Evolutionary conservation across 2,329 filamentous ascomycete genomes (phyloP).

Genomic region (Venturia effusa): DNA sequence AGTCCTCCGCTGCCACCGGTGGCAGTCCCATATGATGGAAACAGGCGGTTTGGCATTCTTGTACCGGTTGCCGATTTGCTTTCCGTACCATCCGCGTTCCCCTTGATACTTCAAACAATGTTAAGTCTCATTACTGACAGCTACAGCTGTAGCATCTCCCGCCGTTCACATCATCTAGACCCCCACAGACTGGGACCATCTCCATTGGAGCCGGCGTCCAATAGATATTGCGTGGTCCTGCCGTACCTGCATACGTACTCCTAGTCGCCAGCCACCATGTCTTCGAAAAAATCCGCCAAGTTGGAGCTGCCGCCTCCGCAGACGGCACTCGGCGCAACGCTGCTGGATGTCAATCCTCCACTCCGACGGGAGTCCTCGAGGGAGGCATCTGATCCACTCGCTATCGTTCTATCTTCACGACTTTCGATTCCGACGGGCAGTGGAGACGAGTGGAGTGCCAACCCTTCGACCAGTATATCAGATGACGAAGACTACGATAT

Average conservation of each 20-base stretch:
- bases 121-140: background rate
- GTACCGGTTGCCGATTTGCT: background rate
- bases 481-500: conserved; percentile 33
- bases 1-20: background rate
- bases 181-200: background rate
- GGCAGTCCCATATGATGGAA: background rate
- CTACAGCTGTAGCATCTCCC: background rate
- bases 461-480: conserved; percentile 1
- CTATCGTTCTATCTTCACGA: background rate
- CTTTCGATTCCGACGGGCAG: background rate
- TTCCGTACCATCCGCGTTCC: background rate
- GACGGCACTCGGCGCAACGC: background rate
- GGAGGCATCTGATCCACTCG: background rate
- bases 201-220: background rate
- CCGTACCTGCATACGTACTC: background rate
- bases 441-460: conserved; percentile 10
- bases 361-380: background rate
- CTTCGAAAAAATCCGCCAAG: background rate
- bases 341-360: background rate
- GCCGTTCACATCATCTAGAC: background rate
- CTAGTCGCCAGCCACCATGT: too few relatives aligned
- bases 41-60: background rate
- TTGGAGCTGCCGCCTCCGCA: background rate
- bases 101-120: background rate
- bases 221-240: background rate